A percentile compares a stretch with the other conserved stretches of the same genome.
Conservation (phyloP, 345 rosid species). For the Angophora floribunda region DNA sequence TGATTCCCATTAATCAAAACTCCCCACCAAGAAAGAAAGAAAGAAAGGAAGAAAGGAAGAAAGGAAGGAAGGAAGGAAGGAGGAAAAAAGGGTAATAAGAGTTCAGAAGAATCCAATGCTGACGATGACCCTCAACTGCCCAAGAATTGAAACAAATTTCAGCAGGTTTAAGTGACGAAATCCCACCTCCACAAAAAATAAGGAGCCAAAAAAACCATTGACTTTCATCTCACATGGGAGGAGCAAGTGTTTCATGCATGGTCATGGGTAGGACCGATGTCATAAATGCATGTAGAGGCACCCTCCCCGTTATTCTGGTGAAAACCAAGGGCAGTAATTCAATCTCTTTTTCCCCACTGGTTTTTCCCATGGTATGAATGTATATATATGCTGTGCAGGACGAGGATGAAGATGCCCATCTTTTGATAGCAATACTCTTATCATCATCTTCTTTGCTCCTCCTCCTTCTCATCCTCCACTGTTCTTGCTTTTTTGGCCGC, state of each 20-base stretch:
- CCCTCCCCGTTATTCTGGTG: background rate
- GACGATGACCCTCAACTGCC: slow-evolving; percentile 27
- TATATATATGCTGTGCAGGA: background rate
- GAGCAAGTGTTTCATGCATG: background rate
- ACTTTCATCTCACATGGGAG: background rate
- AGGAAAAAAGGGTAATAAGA: background rate
- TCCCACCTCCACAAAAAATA: background rate
- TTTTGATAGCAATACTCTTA: slow-evolving; percentile 9
- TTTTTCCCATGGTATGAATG: background rate
- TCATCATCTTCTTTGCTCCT: background rate
- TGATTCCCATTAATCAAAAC: background rate
- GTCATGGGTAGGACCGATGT: background rate
- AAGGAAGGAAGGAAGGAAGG: background rate
- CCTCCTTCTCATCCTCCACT: background rate
- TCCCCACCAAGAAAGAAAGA: background rate
- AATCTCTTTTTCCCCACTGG: background rate
- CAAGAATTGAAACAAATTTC: background rate
- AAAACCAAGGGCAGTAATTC: background rate
- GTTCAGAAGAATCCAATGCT: slow-evolving; percentile 32
- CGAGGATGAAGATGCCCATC: slow-evolving; percentile 1
- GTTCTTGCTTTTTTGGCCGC: background rate
- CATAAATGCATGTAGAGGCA: background rate
- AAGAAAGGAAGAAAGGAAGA: background rate
- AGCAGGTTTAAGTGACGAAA: background rate
- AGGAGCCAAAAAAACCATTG: background rate